Percentiles rank a stretch among this genome's conserved stretches.
Conservation (phyloP, 225 moss, liverwort and hornwort species). For the Straminergon stramineum region DNA sequence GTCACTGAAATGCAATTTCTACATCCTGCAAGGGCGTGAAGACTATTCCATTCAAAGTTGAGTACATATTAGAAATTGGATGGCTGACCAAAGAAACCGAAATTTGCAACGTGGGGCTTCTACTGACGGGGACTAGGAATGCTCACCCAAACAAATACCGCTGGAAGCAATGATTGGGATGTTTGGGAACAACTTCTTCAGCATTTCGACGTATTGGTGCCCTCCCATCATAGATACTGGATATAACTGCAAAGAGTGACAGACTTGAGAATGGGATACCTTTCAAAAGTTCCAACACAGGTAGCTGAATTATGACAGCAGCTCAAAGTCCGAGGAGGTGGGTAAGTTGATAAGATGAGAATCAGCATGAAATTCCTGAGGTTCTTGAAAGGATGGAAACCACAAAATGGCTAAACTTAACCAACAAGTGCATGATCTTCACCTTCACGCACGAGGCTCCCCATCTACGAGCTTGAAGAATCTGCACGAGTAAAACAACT, state of each 20-base stretch:
- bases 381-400: neutral
- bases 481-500: conserved; percentile 20
- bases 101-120: neutral
- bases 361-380: neutral
- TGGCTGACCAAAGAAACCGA: neutral
- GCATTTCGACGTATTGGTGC: conserved; percentile 23
- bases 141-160: conserved; percentile 41
- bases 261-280: neutral
- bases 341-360: neutral
- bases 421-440: neutral
- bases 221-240: conserved; percentile 68
- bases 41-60: neutral
- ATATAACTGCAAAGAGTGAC: conserved; percentile 46
- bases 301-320: neutral
- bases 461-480: conserved; percentile 54
- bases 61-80: neutral
- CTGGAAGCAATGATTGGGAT: conserved; percentile 60
- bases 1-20: neutral
- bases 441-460: conserved; percentile 83
- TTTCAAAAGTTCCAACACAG: neutral
- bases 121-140: neutral
- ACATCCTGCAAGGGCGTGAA: neutral
- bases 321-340: neutral
- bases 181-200: conserved; percentile 38
- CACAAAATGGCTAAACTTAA: neutral